Evolutionary conservation across 1,284 basidiomycete genomes (phyloP), one percentile per base, ranked within the genome.

Genomic region (Retiboletus flavoniger): DNA sequence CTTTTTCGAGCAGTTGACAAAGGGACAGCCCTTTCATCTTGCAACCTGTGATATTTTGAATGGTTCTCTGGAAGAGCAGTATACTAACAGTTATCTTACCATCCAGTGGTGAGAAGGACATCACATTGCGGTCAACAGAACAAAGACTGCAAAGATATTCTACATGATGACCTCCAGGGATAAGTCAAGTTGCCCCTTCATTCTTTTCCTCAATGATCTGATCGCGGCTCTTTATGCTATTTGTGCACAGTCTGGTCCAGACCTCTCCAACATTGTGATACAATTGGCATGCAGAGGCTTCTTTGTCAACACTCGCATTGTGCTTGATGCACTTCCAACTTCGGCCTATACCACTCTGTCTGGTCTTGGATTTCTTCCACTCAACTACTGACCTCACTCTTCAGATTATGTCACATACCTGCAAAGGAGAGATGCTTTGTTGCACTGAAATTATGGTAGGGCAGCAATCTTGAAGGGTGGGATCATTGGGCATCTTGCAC

Each of bases 401-500:
- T 50, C 43, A 0, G 34, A 56, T n/a, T 56, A 56, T 14, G 7
- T 16, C 13, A 19, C 28, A 14, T 56, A 56, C 16, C 36, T 54
- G 29, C 31, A 48, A 13, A 51, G 46, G 42, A 55, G 53, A 14
- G 43, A 57, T 7, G 3, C 2, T 3, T 21, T 57, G 8, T 16
- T 58, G 3, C 11, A 4, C 2, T 3, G 19, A 10, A 51, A 14
- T 3, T 59, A 59, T 47, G 47, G 35, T 3, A 59, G 53, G 14
- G 47, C 47, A 1, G 40, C 38, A 4, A 14, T 59, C 5, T 24
- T 59, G 47, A 59, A 55, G 39, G 47, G 47, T 21, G 32, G 49
- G 16, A 59, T 59, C 19, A 44, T 59, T 6, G 40, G 35, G 19
- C 13, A 6, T 40, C 50, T 59, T 28, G 56, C 47, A 2, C 8